phyloP scores from a whole-genome alignment of 139 green algal species.

The Tetraselmis chui region DNA sequence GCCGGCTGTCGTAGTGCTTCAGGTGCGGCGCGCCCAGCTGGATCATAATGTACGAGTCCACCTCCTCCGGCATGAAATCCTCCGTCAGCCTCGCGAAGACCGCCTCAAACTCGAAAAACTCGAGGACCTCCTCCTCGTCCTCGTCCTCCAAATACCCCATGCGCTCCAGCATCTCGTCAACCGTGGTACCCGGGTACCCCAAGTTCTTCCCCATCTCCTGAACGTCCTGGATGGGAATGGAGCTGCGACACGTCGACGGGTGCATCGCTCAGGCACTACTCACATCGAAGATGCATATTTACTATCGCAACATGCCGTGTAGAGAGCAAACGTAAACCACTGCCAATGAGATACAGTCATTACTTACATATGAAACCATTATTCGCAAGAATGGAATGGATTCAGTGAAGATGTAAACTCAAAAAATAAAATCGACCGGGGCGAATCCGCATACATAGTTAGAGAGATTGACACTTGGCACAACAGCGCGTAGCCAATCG shows the following conservation, averaged over 20 bases:
- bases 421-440: too few relatives aligned
- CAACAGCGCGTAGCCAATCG: too few relatives aligned
- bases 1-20: neutral
- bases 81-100: neutral
- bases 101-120: neutral
- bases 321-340: too few relatives aligned
- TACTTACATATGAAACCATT: too few relatives aligned
- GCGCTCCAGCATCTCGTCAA: neutral
- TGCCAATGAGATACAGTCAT: too few relatives aligned
- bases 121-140: neutral
- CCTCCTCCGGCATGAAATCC: neutral
- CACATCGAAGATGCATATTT: too few relatives aligned
- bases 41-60: slow-evolving; percentile 1
- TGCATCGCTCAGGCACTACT: neutral
- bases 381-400: too few relatives aligned
- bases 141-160: neutral
- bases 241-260: neutral
- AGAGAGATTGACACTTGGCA: too few relatives aligned
- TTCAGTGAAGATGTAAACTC: too few relatives aligned
- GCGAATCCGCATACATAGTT: too few relatives aligned
- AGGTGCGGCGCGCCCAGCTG: neutral
- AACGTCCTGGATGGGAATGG: neutral
- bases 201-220: neutral
- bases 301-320: too few relatives aligned
- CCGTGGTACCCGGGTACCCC: neutral